Evolutionary conservation across 106 monocot genomes (phyloP).

Genomic region (Phalaenopsis aphrodite): DNA sequence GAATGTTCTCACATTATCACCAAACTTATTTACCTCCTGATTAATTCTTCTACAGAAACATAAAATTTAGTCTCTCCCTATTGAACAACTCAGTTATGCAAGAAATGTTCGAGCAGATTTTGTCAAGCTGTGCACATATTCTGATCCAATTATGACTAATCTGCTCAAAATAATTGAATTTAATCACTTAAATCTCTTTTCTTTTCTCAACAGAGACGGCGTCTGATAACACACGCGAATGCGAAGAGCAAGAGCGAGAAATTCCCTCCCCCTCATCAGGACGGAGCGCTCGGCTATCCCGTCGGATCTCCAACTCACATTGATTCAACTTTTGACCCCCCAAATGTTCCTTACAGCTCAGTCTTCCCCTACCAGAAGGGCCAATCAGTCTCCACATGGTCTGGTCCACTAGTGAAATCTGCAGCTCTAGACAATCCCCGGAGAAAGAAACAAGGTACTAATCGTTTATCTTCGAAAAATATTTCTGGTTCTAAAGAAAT

Average conservation of each 20-base stretch:
- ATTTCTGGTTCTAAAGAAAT: neutral
- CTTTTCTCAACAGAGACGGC: slow-evolving; percentile 36
- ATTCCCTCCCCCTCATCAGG: slow-evolving; percentile 81
- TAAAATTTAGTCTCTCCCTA: neutral
- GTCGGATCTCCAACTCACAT: slow-evolving; percentile 48
- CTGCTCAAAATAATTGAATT: neutral
- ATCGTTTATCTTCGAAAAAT: neutral
- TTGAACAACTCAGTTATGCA: neutral
- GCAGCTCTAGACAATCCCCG: slow-evolving; percentile 24
- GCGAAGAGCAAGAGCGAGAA: slow-evolving; percentile 87
- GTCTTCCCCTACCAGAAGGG: slow-evolving; percentile 57
- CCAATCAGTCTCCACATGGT: slow-evolving; percentile 51
- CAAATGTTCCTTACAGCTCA: slow-evolving; percentile 34
- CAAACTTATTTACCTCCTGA: neutral
- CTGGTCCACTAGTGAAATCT: slow-evolving; percentile 59
- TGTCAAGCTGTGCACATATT: neutral
- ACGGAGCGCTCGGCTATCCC: slow-evolving; percentile 58
- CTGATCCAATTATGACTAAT: neutral
- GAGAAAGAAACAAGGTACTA: slow-evolving; percentile 36
- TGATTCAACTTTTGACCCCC: slow-evolving; percentile 37
- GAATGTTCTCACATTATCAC: too few species aligned
- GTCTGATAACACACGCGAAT: slow-evolving; percentile 53
- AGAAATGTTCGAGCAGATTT: neutral
- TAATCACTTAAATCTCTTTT: neutral
- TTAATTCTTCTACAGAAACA: neutral